Evolutionary conservation across 306 rosid species (phyloP).

Genomic region (Sophora flavescens): DNA sequence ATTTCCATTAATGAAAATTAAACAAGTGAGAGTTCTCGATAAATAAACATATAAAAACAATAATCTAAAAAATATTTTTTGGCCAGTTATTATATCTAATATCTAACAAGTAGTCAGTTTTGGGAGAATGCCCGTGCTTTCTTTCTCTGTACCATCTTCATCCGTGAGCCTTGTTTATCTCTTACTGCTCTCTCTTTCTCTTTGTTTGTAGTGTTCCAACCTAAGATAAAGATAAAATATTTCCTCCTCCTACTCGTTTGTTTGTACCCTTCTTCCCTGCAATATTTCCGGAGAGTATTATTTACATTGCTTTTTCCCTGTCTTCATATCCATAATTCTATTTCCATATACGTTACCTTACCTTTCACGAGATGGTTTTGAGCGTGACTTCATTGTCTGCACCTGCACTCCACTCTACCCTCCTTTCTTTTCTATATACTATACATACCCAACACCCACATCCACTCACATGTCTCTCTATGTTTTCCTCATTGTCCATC

Average conservation of each 20-base stretch:
- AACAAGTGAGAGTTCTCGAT: too few species aligned
- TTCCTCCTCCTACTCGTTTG: background rate
- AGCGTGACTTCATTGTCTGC: background rate
- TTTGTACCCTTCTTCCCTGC: background rate
- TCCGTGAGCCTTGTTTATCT: conserved; percentile 36
- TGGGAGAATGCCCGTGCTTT: background rate
- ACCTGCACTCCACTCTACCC: conserved; percentile 30
- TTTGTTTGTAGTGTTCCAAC: background rate
- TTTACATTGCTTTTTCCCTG: background rate
- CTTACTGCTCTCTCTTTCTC: background rate
- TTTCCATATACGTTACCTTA: conserved; percentile 17
- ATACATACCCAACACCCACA: background rate
- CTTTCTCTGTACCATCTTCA: background rate
- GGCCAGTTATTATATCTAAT: too few species aligned
- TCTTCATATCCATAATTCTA: background rate
- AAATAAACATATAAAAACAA: too few species aligned
- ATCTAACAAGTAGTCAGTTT: too few species aligned
- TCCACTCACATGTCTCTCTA: conserved; percentile 29
- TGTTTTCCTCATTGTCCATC: background rate
- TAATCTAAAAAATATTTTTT: too few species aligned
- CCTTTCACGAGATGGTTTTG: conserved; percentile 64
- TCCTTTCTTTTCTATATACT: conserved; percentile 30
- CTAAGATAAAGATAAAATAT: background rate
- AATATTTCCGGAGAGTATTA: background rate
- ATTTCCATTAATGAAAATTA: too few species aligned